These are phyloP conservation scores for Cicer judaicum DNA, from an alignment of 306 rosid genomes.

Conservation along the genomic window DNA sequence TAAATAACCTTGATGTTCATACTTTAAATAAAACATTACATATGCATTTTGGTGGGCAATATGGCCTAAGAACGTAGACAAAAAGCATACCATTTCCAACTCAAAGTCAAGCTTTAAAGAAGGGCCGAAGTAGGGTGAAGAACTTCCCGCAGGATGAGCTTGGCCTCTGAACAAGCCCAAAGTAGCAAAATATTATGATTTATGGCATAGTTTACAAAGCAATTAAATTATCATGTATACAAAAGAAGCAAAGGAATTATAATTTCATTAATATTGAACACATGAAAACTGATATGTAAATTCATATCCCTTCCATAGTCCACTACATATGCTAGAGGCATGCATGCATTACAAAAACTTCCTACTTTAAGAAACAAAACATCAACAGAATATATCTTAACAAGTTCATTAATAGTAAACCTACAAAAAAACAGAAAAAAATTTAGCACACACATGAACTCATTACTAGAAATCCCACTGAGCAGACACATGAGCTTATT, in stretches of 20 bases:
- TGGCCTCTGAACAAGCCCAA: slow-evolving; percentile 76
- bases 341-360: slow-evolving; percentile 33
- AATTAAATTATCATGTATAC: slow-evolving; percentile 26
- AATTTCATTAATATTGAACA: slow-evolving; percentile 9
- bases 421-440: not conserved
- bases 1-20: slow-evolving; percentile 25
- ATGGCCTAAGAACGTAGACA: slow-evolving; percentile 16
- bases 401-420: slow-evolving; percentile 24
- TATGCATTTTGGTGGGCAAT: not conserved
- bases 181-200: slow-evolving; percentile 30
- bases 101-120: slow-evolving; percentile 82
- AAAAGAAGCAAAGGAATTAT: slow-evolving; percentile 12
- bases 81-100: slow-evolving; percentile 84
- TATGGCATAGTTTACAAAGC: slow-evolving; percentile 38
- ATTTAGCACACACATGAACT: slow-evolving; percentile 13
- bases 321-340: slow-evolving; percentile 5
- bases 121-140: slow-evolving; percentile 86
- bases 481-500: not conserved
- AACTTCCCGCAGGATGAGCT: slow-evolving; percentile 64
- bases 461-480: not conserved
- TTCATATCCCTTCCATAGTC: slow-evolving; percentile 1
- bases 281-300: slow-evolving; percentile 1
- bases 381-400: not conserved
- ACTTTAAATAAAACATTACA: slow-evolving; percentile 1
- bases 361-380: slow-evolving; percentile 22